Evolutionary conservation across 257 asterid species (phyloP), one percentile per base, ranked within the genome.

Genomic region (Ilex asprella): DNA sequence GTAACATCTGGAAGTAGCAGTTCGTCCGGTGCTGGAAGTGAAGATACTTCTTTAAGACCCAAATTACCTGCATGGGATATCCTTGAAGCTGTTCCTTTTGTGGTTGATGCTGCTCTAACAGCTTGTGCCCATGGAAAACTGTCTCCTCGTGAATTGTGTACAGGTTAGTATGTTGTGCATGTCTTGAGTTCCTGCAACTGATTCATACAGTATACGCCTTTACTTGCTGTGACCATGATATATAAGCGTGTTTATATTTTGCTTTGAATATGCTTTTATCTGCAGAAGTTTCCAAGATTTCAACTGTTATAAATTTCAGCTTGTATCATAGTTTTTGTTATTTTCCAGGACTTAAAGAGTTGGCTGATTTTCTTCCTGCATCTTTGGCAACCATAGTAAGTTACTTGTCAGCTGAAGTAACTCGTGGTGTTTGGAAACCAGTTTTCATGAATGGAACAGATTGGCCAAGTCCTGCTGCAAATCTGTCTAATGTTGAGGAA

Each of bases 381-480:
- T 89, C 99, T 16, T 78, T 92, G 79, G 97, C 95, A 63, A 84
- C 96, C 66, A 92, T 92, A 16, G 97, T 86, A 41, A 92, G 99
- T 69, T 92, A 89, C 77, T 83, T 92, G 79, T 92, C 99, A 11
- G 99, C 99, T 67, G 97, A 92, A 82, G 97, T 92, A 57, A 92
- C 96, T 53, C 99, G 99, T 63, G 99, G 97, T 56, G 85, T 92
- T 32, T 92, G 99, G 99, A 86, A 92, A 72, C 83, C 95, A 12
- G 97, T 85, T 75, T 82, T 76, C 65, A 92, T 92, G 99, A 92
- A 92, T 61, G 99, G 99, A 61, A 86, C 97, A 2, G 99, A 92
- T 76, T 92, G 99, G 99, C 99, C 99, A 3, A 92, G 99, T 67
- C 99, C 99, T 11, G 97, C 91, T 52, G 93, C 97, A 59, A 89